phyloP scores from a whole-genome alignment of 345 rosid species.

The Sapria himalayana region DNA sequence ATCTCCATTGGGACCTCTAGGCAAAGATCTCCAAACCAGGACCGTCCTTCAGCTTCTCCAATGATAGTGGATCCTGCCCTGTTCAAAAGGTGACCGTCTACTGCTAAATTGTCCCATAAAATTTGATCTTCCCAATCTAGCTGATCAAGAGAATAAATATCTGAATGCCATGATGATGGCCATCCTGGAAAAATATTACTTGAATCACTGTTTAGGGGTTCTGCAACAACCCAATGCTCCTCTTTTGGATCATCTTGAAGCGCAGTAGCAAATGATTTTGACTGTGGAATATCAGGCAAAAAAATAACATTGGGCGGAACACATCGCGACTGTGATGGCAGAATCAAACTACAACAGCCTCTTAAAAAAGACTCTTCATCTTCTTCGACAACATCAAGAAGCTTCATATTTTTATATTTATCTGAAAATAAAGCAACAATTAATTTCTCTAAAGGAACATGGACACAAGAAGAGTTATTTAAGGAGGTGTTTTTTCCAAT shows the following conservation, averaged over 20 bases:
- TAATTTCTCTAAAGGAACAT: too few species aligned
- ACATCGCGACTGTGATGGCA: too few species aligned
- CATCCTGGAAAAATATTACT: slow-evolving; percentile 21
- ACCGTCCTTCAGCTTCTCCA: slow-evolving; percentile 16
- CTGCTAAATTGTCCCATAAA: slow-evolving; percentile 61
- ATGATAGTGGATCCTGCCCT: slow-evolving; percentile 15
- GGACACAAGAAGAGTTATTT: too few species aligned
- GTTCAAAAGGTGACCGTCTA: slow-evolving; percentile 18
- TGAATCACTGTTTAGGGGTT: slow-evolving; percentile 37
- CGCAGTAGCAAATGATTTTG: slow-evolving; percentile 16
- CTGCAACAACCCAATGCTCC: slow-evolving; percentile 36
- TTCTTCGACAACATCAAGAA: slow-evolving; percentile 58
- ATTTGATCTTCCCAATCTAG: slow-evolving; percentile 79
- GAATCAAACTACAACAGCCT: slow-evolving; percentile 26
- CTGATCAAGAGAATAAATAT: slow-evolving; percentile 63
- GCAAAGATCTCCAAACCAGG: slow-evolving; percentile 13
- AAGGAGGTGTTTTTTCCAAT: too few species aligned
- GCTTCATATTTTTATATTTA: slow-evolving; percentile 30
- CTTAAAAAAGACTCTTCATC: slow-evolving; percentile 68
- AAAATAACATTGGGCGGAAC: too few species aligned
- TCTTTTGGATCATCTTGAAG: slow-evolving; percentile 15
- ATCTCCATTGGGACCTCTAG: slow-evolving; percentile 10
- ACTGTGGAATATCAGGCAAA: slow-evolving; percentile 17
- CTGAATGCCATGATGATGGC: slow-evolving; percentile 26
- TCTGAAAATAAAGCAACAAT: slow-evolving; percentile 19